Evolutionary conservation across 73 alveolate genomes (phyloP), one percentile per base, ranked within the genome.

Genomic region (Paramecium bursaria): DNA sequence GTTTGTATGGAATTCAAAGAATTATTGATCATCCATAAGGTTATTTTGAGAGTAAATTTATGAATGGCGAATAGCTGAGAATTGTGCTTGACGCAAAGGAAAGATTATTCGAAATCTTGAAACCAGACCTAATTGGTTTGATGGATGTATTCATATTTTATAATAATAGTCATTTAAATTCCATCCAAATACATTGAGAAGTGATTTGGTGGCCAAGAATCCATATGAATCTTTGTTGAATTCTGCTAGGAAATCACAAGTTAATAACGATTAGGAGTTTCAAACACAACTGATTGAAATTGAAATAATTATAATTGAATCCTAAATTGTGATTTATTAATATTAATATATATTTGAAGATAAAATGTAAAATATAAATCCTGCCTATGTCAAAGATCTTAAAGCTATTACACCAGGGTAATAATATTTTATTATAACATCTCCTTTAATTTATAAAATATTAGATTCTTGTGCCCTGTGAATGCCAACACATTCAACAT

Each of bases 401-500:
- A 67, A 31, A 39, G 82, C 60, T n/a, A 42, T 67, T 44, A 67
- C 82, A 33, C 7, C 17, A 67, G 82, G 44, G 82, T 67, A 67
- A 39, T 39, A 13, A 67, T 67, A 39, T n/a, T n/a, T n/a, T n/a
- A n/a, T n/a, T n/a, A n/a, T n/a, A n/a, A n/a, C n/a, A n/a, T n/a
- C n/a, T n/a, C n/a, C n/a, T n/a, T n/a, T n/a, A n/a, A n/a, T n/a
- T n/a, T n/a, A 11, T 46, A 21, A 5, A 33, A 31, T 0, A 47
- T 23, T 48, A 87, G 87, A 42, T 92, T 92, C 80, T 52, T 92
- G 50, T 92, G 97, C 44, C 94, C 94, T 42, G 86, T 90, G 30
- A 86, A 54, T 48, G 97, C 97, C 4, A 92, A 92, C 50, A 73
- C 55, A 14, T 92, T 75, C 42, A 91, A 91, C 48, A 92, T 92